Base-by-base conservation (phyloP, 768 basidiomycete species). In the Cytidiella melzeri region DNA sequence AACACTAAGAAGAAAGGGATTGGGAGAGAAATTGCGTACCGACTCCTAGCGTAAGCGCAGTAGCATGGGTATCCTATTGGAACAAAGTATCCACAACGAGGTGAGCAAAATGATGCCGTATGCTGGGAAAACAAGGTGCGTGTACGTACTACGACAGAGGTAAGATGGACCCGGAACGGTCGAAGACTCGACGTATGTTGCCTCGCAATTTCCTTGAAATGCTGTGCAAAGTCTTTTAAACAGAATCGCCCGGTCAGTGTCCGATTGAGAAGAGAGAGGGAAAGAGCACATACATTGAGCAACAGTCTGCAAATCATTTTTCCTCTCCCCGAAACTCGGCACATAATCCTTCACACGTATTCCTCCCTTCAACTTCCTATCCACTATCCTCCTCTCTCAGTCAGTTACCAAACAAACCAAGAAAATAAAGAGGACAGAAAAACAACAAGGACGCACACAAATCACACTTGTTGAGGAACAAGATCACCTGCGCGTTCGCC, bases 71-170 rank as follows among this genome's bases (percentile, higher is more conserved):
- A 56, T 90, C 86, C 87, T 89, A 59, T 30, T n/a, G n/a, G 47
- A 38, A 48, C 47, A 47, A 11, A 51, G 48, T 21, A 52, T 40
- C 11, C 18, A 23, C 26, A 43, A 41, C n/a, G 47, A 60, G 43
- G 60, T 44, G 28, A 38, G 47, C 30, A 27, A 9, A 18, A 19
- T 46, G 28, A 39, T 24, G 27, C 30, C 7, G 30, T 34, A 34
- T 34, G 15, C n/a, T 34, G 30, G 30, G 12, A 39, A 26, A 43
- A 30, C 4, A 21, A 9, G 21, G 37, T 23, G 73, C 84, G 65
- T 61, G 88, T 23, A 73, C 84, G 65, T 61, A 89, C 87, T 54
- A 89, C 78, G 43, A 88, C 84, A 43, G 85, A 84, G 28, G 87
- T 90, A 34, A 84, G 71, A 69, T 88, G 83, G 45, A 82, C 73